A percentile compares a stretch with the other conserved stretches of the same genome.
phyloP scores from a whole-genome alignment of 2,329 filamentous ascomycete species.

The Alternaria infectoria region DNA sequence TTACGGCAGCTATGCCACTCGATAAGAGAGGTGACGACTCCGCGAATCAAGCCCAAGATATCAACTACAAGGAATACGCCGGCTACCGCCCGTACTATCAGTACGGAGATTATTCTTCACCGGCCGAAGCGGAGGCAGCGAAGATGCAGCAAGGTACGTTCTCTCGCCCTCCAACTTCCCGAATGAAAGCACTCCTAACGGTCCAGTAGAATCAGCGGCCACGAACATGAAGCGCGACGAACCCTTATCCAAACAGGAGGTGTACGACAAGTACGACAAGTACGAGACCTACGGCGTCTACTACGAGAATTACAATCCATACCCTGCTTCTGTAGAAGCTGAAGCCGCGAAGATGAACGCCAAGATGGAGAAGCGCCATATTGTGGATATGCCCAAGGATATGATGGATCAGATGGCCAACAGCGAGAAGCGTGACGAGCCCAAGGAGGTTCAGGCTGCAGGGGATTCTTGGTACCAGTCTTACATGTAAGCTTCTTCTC shows the following conservation, averaged over 20 bases:
- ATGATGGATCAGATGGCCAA: neutral
- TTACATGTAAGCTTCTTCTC: neutral
- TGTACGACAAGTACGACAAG: neutral
- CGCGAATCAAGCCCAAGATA: conserved; percentile 2
- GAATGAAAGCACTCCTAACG: neutral
- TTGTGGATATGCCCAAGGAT: neutral
- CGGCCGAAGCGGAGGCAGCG: neutral
- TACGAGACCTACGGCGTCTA: neutral
- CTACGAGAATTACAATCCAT: neutral
- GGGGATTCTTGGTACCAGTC: neutral
- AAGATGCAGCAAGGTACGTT: neutral
- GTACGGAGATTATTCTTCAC: conserved; percentile 5
- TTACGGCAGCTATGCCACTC: conserved; percentile 18
- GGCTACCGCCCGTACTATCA: conserved; percentile 11
- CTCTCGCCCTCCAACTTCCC: neutral
- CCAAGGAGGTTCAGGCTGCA: neutral
- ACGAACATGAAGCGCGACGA: neutral
- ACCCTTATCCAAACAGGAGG: neutral
- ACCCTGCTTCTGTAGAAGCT: neutral
- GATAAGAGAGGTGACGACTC: conserved; percentile 2
- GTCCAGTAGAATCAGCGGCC: neutral
- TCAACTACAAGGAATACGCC: conserved; percentile 1
- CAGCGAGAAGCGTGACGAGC: neutral
- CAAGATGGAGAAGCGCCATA: neutral
- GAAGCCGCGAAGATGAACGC: neutral